A percentile compares a stretch with the other conserved stretches of the same genome.
Conservation (phyloP, 2,329 filamentous ascomycete species). For the Fusarium coffeatum region DNA sequence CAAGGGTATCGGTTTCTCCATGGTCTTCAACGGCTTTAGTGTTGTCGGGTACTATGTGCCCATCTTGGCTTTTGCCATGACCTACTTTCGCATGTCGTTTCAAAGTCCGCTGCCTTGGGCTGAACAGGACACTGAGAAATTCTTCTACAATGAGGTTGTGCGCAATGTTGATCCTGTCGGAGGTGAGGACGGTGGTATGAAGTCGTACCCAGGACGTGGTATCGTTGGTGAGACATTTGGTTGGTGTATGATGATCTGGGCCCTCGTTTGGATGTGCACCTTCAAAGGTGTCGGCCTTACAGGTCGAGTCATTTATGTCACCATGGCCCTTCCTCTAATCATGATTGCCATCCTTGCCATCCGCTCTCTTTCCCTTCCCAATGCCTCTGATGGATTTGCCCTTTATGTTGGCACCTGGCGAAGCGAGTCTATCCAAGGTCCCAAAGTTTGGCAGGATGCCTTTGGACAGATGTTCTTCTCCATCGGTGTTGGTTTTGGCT, state of each 20-base stretch:
- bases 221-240: constrained; percentile 65
- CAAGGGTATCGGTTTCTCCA: constrained; percentile 63
- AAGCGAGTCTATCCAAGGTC: constrained; percentile 54
- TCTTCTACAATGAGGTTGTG: constrained; percentile 52
- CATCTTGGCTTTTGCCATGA: constrained; percentile 66
- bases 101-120: constrained; percentile 64
- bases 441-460: constrained; percentile 61
- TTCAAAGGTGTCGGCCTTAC: constrained; percentile 66
- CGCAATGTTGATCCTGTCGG: constrained; percentile 17
- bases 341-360: constrained; percentile 65
- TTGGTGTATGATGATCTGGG: constrained; percentile 67
- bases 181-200: background rate
- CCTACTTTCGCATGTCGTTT: constrained; percentile 66
- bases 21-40: constrained; percentile 62
- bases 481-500: constrained; percentile 64
- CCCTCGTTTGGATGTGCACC: constrained; percentile 67
- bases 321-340: constrained; percentile 66
- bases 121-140: constrained; percentile 13
- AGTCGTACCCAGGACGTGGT: constrained; percentile 54
- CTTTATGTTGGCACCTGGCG: constrained; percentile 56
- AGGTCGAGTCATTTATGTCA: constrained; percentile 66
- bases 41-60: constrained; percentile 66
- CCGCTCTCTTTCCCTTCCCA: constrained; percentile 61
- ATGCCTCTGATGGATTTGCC: constrained; percentile 61
- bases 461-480: constrained; percentile 59